Conservation (phyloP, 129 eudicot species). For the Mikania micrantha region DNA sequence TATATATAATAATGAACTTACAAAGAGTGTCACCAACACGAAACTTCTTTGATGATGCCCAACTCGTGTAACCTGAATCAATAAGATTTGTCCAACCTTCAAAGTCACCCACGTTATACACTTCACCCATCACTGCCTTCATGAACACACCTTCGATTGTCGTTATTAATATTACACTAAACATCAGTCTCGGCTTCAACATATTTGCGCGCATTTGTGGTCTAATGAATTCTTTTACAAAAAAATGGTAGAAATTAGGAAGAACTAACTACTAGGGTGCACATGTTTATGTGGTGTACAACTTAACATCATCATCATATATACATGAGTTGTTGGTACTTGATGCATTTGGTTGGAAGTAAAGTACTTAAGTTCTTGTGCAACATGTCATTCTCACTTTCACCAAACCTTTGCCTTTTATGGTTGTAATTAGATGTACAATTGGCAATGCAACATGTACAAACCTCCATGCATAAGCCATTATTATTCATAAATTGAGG, state of each 20-base stretch:
- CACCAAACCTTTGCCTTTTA: constrained; percentile 7
- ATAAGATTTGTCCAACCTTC: constrained; percentile 46
- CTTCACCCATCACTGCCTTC: constrained; percentile 22
- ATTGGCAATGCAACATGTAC: constrained; percentile 2
- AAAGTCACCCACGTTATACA: constrained; percentile 51
- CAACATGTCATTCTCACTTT: constrained; percentile 7
- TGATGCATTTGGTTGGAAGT: constrained; percentile 33
- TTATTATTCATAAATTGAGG: constrained; percentile 6
- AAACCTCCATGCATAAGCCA: constrained; percentile 11
- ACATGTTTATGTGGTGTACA: constrained; percentile 15
- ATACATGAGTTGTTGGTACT: constrained; percentile 24
- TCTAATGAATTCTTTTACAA: background rate
- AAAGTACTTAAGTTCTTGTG: constrained; percentile 25
- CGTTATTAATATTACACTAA: constrained; percentile 5
- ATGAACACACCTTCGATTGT: constrained; percentile 6
- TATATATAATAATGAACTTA: too few species aligned
- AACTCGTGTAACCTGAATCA: constrained; percentile 29
- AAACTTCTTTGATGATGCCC: constrained; percentile 45
- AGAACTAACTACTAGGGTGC: background rate
- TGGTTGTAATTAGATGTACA: background rate
- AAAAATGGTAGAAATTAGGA: background rate
- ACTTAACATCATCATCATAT: constrained; percentile 9
- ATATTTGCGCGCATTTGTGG: background rate
- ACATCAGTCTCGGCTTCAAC: constrained; percentile 2
- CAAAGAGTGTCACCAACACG: constrained; percentile 49